phyloP scores from a whole-genome alignment of 257 asterid species.

The Capsicum rhomboideum region DNA sequence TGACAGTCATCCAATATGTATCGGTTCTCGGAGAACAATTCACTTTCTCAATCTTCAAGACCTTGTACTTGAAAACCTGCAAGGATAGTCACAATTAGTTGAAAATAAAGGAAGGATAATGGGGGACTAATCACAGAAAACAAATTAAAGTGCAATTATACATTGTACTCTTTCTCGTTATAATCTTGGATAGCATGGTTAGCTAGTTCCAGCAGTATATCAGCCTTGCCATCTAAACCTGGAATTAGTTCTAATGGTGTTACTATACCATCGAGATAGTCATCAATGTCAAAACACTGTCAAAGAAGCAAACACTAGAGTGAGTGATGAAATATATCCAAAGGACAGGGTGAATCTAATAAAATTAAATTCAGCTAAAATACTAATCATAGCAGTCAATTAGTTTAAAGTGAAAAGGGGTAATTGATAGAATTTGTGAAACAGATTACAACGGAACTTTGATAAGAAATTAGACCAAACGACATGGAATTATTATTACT shows the following conservation, averaged over 20 bases:
- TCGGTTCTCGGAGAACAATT: too few species aligned
- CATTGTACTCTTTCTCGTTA: not conserved
- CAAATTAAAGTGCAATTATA: not conserved
- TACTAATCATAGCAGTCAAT: too few species aligned
- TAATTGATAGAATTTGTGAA: too few species aligned
- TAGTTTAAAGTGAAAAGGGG: not conserved
- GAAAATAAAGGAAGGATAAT: not conserved
- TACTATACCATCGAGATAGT: too few species aligned
- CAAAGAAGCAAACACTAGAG: not conserved
- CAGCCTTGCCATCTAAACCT: too few species aligned
- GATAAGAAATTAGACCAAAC: not conserved
- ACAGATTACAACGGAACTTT: not conserved
- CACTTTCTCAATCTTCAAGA: too few species aligned
- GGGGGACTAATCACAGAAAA: not conserved
- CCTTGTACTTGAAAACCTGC: not conserved
- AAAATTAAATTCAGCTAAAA: too few species aligned
- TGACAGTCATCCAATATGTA: not conserved
- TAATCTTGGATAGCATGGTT: too few species aligned
- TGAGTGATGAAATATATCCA: not conserved
- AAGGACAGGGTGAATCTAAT: too few species aligned
- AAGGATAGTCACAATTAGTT: not conserved
- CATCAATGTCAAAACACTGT: not conserved
- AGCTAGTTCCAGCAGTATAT: too few species aligned
- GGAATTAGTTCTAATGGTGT: too few species aligned
- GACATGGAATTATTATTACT: not conserved